Base-by-base conservation (phyloP, 139 green algal genomes). In the Coccomyxa sp. region DNA sequence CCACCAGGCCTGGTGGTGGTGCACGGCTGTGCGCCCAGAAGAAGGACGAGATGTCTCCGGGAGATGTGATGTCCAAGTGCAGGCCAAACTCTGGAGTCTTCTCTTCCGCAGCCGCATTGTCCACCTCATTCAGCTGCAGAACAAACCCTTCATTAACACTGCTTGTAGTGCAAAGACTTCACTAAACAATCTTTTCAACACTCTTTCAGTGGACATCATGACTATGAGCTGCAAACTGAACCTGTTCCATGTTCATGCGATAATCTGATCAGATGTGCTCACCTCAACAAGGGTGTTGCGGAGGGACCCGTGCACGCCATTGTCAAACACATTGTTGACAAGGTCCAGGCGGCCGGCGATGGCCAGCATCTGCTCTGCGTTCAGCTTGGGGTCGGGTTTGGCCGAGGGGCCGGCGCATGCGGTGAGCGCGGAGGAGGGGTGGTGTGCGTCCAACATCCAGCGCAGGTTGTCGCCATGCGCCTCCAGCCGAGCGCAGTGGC, bases 11-110 rank as follows among this genome's bases (percentile, higher is more conserved):
- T 23, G 74, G 74, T 7, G 74, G 74, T 10, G 28, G n/a, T 28
- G 27, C 23, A 21, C 30, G n/a, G 74, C 28, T 78, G n/a, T 78
- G n/a, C 17, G 74, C 74, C 74, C 74, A 78, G 25, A 78, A 32
- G 28, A 78, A 57, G 74, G 74, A 78, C 23, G 74, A 78, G 23
- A 78, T 32, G 74, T 78, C 74, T 38, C 74, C 74, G 25, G n/a
- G 30, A 21, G 27, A 57, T 23, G 74, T 21, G 25, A 78, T 57
- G n/a, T 78, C 74, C 27, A 78, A 10, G 74, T 78, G 74, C 23
- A 78, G 21, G n/a, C 74, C 74, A 31, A 38, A 78, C 23, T 28
- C 74, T 1, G 74, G 27, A 3, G 21, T 27, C 27, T 57, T 78
- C 23, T 31, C 28, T 27, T 78, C 74, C 21, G n/a, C 74, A 21